These are phyloP conservation scores for Metschnikowia shivogae DNA, from an alignment of 805 yeast genomes.

Conservation along the genomic window DNA sequence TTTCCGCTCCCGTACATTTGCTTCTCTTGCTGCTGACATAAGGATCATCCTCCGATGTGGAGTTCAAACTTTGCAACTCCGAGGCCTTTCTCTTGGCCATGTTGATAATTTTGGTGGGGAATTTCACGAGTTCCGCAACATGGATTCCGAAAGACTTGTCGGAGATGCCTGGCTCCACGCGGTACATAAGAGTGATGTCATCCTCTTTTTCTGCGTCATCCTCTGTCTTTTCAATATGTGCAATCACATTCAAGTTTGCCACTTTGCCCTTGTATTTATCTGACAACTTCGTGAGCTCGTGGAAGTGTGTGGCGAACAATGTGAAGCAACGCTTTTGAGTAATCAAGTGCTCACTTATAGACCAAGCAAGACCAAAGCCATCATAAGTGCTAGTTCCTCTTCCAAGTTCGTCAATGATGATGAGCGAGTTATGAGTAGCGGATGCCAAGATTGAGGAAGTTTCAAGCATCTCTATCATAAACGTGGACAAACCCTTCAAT, in stretches of 20 bases:
- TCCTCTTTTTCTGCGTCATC: conserved; percentile 36
- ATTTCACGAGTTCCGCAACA: conserved; percentile 93
- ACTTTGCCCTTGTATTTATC: conserved; percentile 56
- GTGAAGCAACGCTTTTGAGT: conserved; percentile 70
- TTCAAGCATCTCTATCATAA: conserved; percentile 95
- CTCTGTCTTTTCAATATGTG: conserved; percentile 62
- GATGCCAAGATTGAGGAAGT: conserved; percentile 81
- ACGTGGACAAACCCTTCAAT: conserved; percentile 92
- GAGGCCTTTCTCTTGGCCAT: conserved; percentile 95
- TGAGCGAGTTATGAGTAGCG: conserved; percentile 73
- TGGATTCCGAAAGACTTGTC: conserved; percentile 97
- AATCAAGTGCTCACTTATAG: conserved; percentile 84
- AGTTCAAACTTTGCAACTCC: conserved; percentile 65
- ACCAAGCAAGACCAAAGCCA: conserved; percentile 98
- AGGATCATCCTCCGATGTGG: conserved; percentile 32
- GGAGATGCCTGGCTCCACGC: conserved; percentile 93
- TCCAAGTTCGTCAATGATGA: conserved; percentile 92
- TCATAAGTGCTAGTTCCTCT: conserved; percentile 88
- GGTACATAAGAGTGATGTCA: conserved; percentile 84
- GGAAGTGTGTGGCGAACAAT: conserved; percentile 95
- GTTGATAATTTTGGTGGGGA: conserved; percentile 81
- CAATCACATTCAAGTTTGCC: conserved; percentile 85
- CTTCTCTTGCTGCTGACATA: conserved; percentile 45
- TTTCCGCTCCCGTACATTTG: conserved; percentile 50
- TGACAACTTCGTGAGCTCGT: conserved; percentile 82